Evolutionary conservation across 192 early-diverging fungal genomes (phyloP), one percentile per base, ranked within the genome.

Genomic region (Coemansia sp.): DNA sequence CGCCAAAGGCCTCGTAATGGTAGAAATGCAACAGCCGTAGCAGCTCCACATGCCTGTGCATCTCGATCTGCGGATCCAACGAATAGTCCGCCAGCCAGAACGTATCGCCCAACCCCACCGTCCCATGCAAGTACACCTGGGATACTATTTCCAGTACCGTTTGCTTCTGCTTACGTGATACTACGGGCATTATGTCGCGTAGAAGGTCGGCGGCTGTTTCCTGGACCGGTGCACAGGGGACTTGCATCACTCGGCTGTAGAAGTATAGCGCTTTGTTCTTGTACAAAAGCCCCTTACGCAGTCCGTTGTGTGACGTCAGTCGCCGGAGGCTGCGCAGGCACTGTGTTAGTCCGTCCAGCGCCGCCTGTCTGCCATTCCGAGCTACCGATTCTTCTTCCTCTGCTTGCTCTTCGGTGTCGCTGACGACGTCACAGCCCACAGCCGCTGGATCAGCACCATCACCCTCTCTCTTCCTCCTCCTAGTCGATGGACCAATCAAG

Each of bases 41-140:
- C 2, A 79, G 70, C 64, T 79, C 76, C 0, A 79, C 76, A 61
- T 79, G 76, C 13, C 76, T 54, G 33, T 79, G 76, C 76, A 79
- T 79, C 54, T 79, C 76, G 60, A 79, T 60, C 50, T 73, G 66
- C 50, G 76, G 76, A 41, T 79, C 70, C 15, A 79, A 41, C 15
- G 61, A 56, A 54, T 59, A 70, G 13, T 79, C 76, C 0, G 67
- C 58, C 25, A 79, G 64, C 76, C 76, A 79, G 22, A 65, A 70
- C 23, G 67, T 45, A 10, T 79, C 76, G 2, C 30, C 19, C 11
- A 79, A 22, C 10, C 52, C 27, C 6, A 61, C 61, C 20, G 59
- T 66, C 20, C 67, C 76, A 23, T 57, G 64, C 15, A 67, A 37
- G 38, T 67, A 79, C n/a, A 79, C 76, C 11, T 59, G 62, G 1